Conservation (phyloP, 805 yeast genomes). For the Candida succiphila region DNA sequence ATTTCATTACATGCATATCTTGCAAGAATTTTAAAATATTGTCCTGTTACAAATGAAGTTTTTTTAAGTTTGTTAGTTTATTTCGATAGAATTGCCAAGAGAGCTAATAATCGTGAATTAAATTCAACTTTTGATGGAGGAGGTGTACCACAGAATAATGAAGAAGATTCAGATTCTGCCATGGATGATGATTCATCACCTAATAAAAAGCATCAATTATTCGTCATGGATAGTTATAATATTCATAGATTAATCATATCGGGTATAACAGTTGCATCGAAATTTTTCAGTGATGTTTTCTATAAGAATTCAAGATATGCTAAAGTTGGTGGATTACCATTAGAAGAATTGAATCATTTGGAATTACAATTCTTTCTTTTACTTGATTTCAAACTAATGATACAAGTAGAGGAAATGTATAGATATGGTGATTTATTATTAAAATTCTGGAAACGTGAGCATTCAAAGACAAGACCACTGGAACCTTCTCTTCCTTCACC, state of each 20-base stretch:
- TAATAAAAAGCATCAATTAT: conserved; percentile 25
- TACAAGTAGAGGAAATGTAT: conserved; percentile 84
- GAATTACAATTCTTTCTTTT: conserved; percentile 82
- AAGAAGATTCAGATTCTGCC: conserved; percentile 11
- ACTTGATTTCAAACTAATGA: conserved; percentile 79
- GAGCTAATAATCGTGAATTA: conserved; percentile 48
- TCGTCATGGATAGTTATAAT: conserved; percentile 93
- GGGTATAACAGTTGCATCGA: conserved; percentile 91
- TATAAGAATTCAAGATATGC: conserved; percentile 93
- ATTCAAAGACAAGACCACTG: conserved; percentile 24
- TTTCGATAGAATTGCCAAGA: conserved; percentile 86
- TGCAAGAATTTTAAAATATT: conserved; percentile 84
- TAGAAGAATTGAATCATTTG: conserved; percentile 85
- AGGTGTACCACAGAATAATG: conserved; percentile 1
- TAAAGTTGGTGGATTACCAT: conserved; percentile 89
- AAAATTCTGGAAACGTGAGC: conserved; percentile 77
- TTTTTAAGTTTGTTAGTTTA: conserved; percentile 83
- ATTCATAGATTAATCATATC: conserved; percentile 90
- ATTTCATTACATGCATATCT: conserved; percentile 84
- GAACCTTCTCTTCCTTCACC: conserved; percentile 4
- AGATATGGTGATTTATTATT: conserved; percentile 79
- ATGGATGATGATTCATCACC: conserved; percentile 7
- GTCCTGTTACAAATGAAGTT: conserved; percentile 98
- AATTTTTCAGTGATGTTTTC: conserved; percentile 89
- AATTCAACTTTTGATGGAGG: conserved; percentile 12